Evolutionary conservation across 2,329 filamentous ascomycete genomes (phyloP), one percentile per base, ranked within the genome.

Genomic region (Sporothrix pseudoabietina): DNA sequence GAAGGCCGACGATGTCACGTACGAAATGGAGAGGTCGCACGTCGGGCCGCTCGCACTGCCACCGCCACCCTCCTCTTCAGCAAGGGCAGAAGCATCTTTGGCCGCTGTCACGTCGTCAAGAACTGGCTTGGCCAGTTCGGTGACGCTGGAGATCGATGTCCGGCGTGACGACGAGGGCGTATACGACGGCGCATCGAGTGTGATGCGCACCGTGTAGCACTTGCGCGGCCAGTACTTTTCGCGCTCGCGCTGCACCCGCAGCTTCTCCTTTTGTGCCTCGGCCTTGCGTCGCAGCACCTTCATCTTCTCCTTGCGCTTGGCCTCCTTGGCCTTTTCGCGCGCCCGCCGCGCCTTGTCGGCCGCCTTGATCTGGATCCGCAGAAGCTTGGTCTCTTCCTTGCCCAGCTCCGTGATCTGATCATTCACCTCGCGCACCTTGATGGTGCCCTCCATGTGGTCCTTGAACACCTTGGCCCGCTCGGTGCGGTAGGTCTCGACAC

Each of bases 1-100:
- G 74, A 82, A 87, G 0, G 88, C 88, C 0, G 84, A 83, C 8
- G 83, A 82, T 0, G 89, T 89, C 49, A 90, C 85, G 77, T 91
- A 91, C 0, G 85, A 87, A n/a, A 91, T 77, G 3, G 85, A 82
- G 7, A 91, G 79, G 70, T 85, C 82, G 77, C 85, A 87, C 7
- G 59, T 80, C 63, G 73, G 71, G 41, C 22, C 55, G 9, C 61
- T 55, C 10, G 69, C 69, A 16, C 44, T 22, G 41, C 26, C 59
- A 8, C 22, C 41, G 41, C 26, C 59, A 8, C 22, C 41, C 4
- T 32, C 69, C n/a, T 55, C 71, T 1, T 41, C 68, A n/a, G 54
- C 52, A 14, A 74, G 76, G 32, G 76, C 70, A 26, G 73, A 69
- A 4, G 74, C 78, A 1, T 72, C 70, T 10, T 74, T 78, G 4